A percentile compares a stretch with the other conserved stretches of the same genome.
Conservation (phyloP, 1,284 basidiomycete genomes). For the Ganoderma lingzhi region DNA sequence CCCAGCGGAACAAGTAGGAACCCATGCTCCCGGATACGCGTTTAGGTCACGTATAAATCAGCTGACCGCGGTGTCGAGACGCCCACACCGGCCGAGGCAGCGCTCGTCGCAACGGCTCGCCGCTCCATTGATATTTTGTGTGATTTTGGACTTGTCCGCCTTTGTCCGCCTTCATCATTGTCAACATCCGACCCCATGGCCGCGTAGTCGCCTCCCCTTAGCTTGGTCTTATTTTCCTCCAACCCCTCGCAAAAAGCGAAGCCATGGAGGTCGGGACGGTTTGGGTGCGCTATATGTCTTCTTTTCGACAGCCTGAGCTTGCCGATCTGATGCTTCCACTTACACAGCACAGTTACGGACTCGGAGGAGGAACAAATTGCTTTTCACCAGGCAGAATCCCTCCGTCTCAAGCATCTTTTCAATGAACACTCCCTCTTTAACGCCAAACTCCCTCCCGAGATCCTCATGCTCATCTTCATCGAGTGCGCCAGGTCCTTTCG, state of each 20-base stretch:
- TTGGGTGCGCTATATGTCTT: neutral
- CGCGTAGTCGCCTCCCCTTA: neutral
- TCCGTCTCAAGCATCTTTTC: neutral
- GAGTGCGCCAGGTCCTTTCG: neutral
- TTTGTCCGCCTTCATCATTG: neutral
- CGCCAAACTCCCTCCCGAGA: neutral
- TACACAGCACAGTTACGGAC: neutral
- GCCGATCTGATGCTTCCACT: neutral
- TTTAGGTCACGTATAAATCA: neutral
- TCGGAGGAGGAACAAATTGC: neutral
- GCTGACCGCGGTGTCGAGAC: neutral
- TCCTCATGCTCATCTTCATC: neutral
- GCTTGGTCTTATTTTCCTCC: neutral
- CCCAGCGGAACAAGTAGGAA: too few species aligned
- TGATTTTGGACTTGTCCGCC: neutral
- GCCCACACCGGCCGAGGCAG: neutral
- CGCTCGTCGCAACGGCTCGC: neutral
- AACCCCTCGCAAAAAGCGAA: neutral
- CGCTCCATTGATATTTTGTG: neutral
- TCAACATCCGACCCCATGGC: too few species aligned
- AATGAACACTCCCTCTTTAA: neutral
- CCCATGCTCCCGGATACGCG: neutral
- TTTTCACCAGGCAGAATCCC: neutral
- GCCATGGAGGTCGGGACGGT: neutral
- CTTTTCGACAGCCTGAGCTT: neutral